phyloP scores from a whole-genome alignment of 2,329 filamentous ascomycete species.

The Pezicula rhizophila region DNA sequence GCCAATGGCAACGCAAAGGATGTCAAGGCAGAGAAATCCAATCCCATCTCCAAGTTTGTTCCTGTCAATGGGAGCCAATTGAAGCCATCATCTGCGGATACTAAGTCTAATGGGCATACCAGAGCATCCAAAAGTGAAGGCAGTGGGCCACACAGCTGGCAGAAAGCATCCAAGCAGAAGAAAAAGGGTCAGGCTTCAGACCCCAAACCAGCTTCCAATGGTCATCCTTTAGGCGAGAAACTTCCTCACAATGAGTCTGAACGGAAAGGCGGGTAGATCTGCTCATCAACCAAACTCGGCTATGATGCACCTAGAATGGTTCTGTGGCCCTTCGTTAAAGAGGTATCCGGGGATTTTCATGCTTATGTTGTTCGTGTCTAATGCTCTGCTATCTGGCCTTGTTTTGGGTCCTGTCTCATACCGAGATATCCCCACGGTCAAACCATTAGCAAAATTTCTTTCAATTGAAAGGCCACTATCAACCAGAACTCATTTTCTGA shows the following conservation, averaged over 20 bases:
- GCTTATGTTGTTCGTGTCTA: constrained; percentile 2
- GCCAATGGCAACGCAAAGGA: constrained; percentile 7
- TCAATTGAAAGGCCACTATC: too few relatives aligned
- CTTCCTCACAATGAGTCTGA: constrained; percentile 53
- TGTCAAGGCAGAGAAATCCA: constrained; percentile 11
- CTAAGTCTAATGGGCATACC: constrained; percentile 46
- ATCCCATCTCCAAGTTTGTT: constrained; percentile 13
- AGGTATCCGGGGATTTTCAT: not conserved
- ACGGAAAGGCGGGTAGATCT: constrained; percentile 52
- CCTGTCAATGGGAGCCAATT: constrained; percentile 32
- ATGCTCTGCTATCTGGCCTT: too few relatives aligned
- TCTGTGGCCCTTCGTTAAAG: not conserved
- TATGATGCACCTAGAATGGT: not conserved
- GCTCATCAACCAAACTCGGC: not conserved
- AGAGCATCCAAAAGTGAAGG: constrained; percentile 50
- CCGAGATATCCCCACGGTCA: too few relatives aligned
- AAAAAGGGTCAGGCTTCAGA: constrained; percentile 41
- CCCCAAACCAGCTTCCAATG: constrained; percentile 39
- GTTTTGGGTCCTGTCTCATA: too few relatives aligned
- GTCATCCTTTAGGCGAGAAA: constrained; percentile 42
- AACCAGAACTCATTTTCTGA: too few relatives aligned
- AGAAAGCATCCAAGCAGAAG: constrained; percentile 46
- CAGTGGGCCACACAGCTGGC: constrained; percentile 43
- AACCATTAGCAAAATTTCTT: too few relatives aligned
- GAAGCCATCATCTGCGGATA: constrained; percentile 11